phyloP scores from a whole-genome alignment of 2,329 filamentous ascomycete genomes.

The Colletotrichum noveboracense region DNA sequence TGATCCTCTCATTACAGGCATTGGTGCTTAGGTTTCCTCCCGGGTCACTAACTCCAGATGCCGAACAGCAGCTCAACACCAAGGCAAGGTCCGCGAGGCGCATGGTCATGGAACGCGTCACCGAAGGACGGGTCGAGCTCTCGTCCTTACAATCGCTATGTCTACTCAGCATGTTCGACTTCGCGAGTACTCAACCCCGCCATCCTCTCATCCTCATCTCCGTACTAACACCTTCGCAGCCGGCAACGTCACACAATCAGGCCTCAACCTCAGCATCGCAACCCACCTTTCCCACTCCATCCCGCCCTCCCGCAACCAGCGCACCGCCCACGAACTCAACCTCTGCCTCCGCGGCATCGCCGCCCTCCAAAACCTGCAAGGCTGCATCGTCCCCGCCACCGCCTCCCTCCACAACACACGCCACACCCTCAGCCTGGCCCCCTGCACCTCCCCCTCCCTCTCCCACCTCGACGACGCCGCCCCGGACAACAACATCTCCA shows the following conservation, averaged over 20 bases:
- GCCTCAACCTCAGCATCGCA: conserved; percentile 27
- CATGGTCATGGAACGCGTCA: conserved; percentile 36
- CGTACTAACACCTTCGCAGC: conserved; percentile 14
- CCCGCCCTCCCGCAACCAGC: conserved; percentile 19
- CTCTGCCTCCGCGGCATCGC: conserved; percentile 47
- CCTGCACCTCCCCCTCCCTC: background rate
- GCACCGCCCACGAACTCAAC: conserved; percentile 25
- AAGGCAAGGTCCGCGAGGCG: conserved; percentile 14
- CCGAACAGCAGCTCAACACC: background rate
- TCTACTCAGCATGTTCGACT: conserved; percentile 40
- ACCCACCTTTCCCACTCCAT: conserved; percentile 26
- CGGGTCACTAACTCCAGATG: background rate
- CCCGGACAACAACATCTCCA: conserved; percentile 43
- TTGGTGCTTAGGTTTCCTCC: conserved; percentile 46
- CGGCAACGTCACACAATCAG: conserved; percentile 27
- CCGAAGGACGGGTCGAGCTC: conserved; percentile 37
- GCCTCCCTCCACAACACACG: background rate
- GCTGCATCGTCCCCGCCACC: conserved; percentile 24
- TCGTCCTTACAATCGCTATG: conserved; percentile 44
- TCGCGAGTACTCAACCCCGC: conserved; percentile 30
- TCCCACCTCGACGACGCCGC: background rate
- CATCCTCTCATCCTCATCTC: background rate
- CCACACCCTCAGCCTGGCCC: background rate
- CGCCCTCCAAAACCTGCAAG: conserved; percentile 47
- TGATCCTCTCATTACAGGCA: conserved; percentile 40